Evolutionary conservation across 768 basidiomycete genomes (phyloP).

Genomic region (Dendrothele bispora): DNA sequence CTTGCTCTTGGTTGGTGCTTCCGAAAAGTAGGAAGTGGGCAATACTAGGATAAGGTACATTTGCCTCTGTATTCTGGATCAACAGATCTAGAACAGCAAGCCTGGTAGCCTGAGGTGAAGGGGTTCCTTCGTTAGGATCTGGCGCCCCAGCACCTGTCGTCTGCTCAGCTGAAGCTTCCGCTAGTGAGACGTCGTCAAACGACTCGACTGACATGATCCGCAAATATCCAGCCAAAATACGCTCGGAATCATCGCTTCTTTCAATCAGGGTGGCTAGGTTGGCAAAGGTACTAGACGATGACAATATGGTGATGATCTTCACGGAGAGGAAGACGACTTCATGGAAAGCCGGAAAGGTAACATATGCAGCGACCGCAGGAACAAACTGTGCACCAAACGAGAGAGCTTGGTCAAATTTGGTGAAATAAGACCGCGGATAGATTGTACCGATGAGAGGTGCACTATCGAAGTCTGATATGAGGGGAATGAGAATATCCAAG

Average conservation of each 20-base stretch:
- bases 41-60: slow-evolving; percentile 72
- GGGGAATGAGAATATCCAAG: slow-evolving; percentile 82
- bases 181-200: slow-evolving; percentile 55
- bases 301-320: slow-evolving; percentile 71
- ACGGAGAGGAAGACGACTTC: slow-evolving; percentile 78
- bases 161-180: slow-evolving; percentile 61
- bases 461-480: slow-evolving; percentile 66
- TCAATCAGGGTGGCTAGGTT: slow-evolving; percentile 79
- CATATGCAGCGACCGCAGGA: slow-evolving; percentile 81
- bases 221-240: slow-evolving; percentile 80
- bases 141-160: slow-evolving; percentile 75
- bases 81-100: slow-evolving; percentile 81
- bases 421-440: slow-evolving; percentile 69
- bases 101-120: slow-evolving; percentile 65
- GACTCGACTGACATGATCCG: slow-evolving; percentile 64
- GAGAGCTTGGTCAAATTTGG: slow-evolving; percentile 71
- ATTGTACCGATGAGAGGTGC: slow-evolving; percentile 51
- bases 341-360: slow-evolving; percentile 66
- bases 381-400: slow-evolving; percentile 70
- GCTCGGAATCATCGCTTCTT: slow-evolving; percentile 79
- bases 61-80: slow-evolving; percentile 68
- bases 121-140: slow-evolving; percentile 44
- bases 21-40: slow-evolving; percentile 89
- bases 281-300: slow-evolving; percentile 64
- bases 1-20: slow-evolving; percentile 52